Percentiles rank a stretch among this genome's conserved stretches.
phyloP scores from a whole-genome alignment of 441 rosid species.

The Brassica hybrid region DNA sequence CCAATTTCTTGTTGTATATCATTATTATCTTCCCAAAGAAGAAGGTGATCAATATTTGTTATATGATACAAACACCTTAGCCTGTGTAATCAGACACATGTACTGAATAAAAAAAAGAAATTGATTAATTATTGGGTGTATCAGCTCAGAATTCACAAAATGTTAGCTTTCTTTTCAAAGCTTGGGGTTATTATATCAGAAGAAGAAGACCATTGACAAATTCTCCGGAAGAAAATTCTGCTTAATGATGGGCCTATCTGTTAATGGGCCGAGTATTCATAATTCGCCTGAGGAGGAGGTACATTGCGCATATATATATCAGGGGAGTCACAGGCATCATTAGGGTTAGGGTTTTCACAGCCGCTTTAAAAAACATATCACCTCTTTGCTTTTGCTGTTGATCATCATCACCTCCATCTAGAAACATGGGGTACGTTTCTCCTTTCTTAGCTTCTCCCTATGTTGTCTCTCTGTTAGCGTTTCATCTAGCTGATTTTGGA shows the following conservation, averaged over 20 bases:
- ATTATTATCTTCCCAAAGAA: no score
- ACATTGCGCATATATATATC: background rate
- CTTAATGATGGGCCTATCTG: background rate
- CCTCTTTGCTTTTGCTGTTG: background rate
- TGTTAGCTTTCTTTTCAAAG: background rate
- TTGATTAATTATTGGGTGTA: background rate
- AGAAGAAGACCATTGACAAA: background rate
- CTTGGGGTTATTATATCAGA: background rate
- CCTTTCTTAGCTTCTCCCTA: slow-evolving; percentile 11
- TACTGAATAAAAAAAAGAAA: background rate
- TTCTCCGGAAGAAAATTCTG: no score
- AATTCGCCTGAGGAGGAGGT: background rate
- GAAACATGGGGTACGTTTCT: slow-evolving; percentile 38
- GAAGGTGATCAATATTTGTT: no score
- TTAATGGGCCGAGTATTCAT: slow-evolving; percentile 9
- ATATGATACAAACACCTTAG: background rate
- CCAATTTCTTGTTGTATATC: no score
- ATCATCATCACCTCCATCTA: slow-evolving; percentile 15
- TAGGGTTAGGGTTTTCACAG: slow-evolving; percentile 38
- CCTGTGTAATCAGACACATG: background rate
- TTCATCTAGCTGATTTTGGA: background rate
- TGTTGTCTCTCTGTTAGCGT: background rate
- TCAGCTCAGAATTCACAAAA: no score
- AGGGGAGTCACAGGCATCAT: background rate
- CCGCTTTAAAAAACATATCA: background rate